Evolutionary conservation across 305 asterid genomes (phyloP).

Genomic region (Petunia hybrid): DNA sequence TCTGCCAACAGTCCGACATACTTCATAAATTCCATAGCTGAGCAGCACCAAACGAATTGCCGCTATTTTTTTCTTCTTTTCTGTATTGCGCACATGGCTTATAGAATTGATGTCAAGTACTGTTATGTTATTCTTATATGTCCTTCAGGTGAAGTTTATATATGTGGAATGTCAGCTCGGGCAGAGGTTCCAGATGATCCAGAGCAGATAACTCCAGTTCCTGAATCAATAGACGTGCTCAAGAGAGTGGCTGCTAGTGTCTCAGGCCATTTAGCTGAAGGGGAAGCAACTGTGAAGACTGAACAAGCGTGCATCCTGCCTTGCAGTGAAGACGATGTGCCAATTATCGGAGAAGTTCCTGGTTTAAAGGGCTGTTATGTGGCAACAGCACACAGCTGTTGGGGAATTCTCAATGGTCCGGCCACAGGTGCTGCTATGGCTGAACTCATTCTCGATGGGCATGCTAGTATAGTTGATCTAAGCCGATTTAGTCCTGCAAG

Average conservation of each 20-base stretch:
- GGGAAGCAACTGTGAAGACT: conserved; percentile 66
- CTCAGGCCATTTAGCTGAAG: conserved; percentile 79
- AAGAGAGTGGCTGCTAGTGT: conserved; percentile 74
- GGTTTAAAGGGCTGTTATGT: conserved; percentile 78
- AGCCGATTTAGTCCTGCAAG: conserved; percentile 61
- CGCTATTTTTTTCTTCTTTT: background rate
- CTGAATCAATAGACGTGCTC: conserved; percentile 65
- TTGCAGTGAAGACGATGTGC: conserved; percentile 76
- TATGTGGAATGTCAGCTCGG: conserved; percentile 88
- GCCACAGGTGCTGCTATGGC: conserved; percentile 92
- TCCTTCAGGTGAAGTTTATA: conserved; percentile 79
- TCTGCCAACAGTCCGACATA: no score
- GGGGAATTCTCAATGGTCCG: conserved; percentile 97
- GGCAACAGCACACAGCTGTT: conserved; percentile 89
- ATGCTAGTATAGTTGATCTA: conserved; percentile 66
- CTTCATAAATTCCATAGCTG: background rate
- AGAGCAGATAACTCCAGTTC: conserved; percentile 64
- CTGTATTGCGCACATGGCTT: background rate
- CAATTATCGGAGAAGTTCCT: conserved; percentile 81
- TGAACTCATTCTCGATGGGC: conserved; percentile 76
- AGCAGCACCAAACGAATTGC: background rate
- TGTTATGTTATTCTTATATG: background rate
- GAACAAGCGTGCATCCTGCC: conserved; percentile 95
- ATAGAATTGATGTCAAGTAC: background rate
- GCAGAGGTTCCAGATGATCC: conserved; percentile 90